Evolutionary conservation across 176 grass and related monocot species (phyloP), one percentile per base, ranked within the genome.

Genomic region (Zoysia japonica): DNA sequence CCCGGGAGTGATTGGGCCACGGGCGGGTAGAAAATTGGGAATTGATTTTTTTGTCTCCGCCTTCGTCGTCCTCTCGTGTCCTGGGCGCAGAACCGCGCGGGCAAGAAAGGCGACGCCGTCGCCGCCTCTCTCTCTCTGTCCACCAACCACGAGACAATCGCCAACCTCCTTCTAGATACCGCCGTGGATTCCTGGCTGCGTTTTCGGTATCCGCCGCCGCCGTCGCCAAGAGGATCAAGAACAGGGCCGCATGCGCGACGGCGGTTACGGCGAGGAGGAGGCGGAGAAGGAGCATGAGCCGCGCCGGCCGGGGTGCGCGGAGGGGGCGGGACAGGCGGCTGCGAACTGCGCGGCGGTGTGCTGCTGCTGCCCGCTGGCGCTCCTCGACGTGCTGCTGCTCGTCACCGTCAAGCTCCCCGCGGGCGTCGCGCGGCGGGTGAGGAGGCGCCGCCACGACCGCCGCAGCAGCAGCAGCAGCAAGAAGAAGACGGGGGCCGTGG

Each of bases 321-420:
- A 92, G 73, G 84, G 81, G 55, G 91, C 92, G 3, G 95, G 91
- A 57, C 78, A 90, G 55, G 84, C 86, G 49, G 85, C 89, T 71
- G 95, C 92, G 4, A 88, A 87, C 71, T 98, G 92, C 71, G 78
- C 95, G 0, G 92, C 89, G 37, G 52, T 98, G 59, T 87, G 87
- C 67, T 98, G 92, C 88, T 94, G 95, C 78, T 90, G 87, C 71
- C 91, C 95, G 9, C 87, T 87, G 13, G 92, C 78, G 50, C 65
- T 98, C 53, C 67, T 94, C 10, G 78, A 89, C 62, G 39, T 98
- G 13, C 46, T 92, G 43, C 85, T 84, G 48, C 76, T 85, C 55
- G 61, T 84, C 14, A 28, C 85, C 11, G 72, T 85, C 76, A 17
- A 16, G 57, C 81, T 88, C n/a, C 71, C 78, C 59, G 67, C 71